Evolutionary conservation across 345 rosid genomes (phyloP), one percentile per base, ranked within the genome.

Genomic region (Iberis pinnata): DNA sequence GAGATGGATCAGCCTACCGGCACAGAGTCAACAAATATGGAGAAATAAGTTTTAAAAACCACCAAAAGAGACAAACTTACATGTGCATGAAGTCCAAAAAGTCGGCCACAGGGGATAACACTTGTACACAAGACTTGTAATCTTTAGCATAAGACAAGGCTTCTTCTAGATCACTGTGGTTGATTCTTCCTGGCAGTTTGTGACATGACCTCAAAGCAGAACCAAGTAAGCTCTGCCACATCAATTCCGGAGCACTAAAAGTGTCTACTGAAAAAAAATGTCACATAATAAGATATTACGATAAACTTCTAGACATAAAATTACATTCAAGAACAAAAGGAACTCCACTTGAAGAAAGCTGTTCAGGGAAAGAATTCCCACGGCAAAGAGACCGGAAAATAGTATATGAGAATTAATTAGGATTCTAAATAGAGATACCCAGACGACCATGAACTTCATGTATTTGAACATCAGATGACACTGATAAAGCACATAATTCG

Each of bases 161-260:
- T 67, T 80, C 84, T 44, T 63, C 61, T 2, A 73, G 53, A 65
- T 76, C 89, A 53, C 55, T 75, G 66, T 52, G 45, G 27, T 62
- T 76, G 57, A 41, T 32, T 12, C 54, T 60, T 55, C 71, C 50
- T 15, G 40, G 58, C 33, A 40, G 32, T 61, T 68, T 78, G 70
- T 53, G 42, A 74, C 64, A 67, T 43, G 89, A 79, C 69, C 72
- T 56, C 61, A 92, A 64, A 65, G 86, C 72, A 74, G 80, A 72
- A 59, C 88, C 96, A 49, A 81, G 43, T 42, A 92, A 71, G 72
- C 84, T 75, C 70, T 81, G 79, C 95, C 93, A 88, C 60, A 60
- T 70, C 62, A 54, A 56, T 53, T 73, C 78, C 15, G 64, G 25
- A 59, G 76, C 60, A 67, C 81, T 84, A 12, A 75, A 77, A 53